Evolutionary conservation across 1,139 yeast genomes (phyloP), one percentile per base, ranked within the genome.

Genomic region (Pneumocystis sp.): DNA sequence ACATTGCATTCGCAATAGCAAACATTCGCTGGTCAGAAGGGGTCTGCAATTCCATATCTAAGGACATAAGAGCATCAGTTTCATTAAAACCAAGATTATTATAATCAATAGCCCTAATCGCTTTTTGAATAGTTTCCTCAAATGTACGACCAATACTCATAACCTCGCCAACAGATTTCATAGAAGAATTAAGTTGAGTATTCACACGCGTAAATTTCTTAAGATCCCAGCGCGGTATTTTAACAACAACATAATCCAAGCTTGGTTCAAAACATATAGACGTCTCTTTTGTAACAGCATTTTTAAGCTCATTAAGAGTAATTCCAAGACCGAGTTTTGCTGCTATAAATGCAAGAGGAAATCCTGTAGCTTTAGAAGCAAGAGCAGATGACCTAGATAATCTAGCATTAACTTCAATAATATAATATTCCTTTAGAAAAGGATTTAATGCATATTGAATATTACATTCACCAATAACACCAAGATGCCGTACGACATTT

Each of bases 381-480:
- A 93, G 82, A 67, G 98, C 98, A 59, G 98, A 93, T 65, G 98
- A 93, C 78, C 98, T 86, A 34, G 97, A 91, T 74, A 93, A 82
- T 81, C 98, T 88, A 65, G 98, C 98, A 76, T 93, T 93, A 70
- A 93, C 98, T 80, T 93, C 98, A 76, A 93, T 93, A 71, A 93
- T 89, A 79, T 98, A 88, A 80, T 91, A 93, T 76, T 93, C 98
- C 77, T 88, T 87, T 69, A 95, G 86, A 78, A 84, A 84, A 71
- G 98, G 97, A 76, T 93, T 89, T 76, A 93, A 83, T 66, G 98
- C 97, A 76, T 93, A 93, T 78, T 93, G 98, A 74, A 93, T 89
- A 81, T 93, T 93, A 83, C 98, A 93, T 80, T 93, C 98, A 82
- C 98, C 98, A 74, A 93, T 97, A 76, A 93, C 98, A 73, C 98